Percentiles rank a stretch among this genome's conserved stretches.
Conservation (phyloP, 225 moss, liverwort and hornwort genomes). For the Polytrichum commune region DNA sequence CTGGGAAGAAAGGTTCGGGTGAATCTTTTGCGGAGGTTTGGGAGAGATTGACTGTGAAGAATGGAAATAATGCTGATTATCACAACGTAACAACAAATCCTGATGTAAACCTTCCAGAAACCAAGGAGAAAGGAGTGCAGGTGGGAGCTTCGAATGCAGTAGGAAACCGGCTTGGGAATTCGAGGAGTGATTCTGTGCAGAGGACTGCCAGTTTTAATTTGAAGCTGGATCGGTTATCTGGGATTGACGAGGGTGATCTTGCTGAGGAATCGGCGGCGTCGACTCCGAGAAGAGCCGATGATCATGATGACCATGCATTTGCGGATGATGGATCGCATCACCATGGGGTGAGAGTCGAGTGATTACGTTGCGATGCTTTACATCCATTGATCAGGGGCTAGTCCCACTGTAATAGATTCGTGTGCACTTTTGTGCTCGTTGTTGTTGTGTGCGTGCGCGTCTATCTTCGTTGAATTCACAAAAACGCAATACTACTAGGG, state of each 20-base stretch:
- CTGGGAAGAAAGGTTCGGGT: constrained; percentile 14
- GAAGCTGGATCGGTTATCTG: constrained; percentile 40
- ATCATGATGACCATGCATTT: constrained; percentile 13
- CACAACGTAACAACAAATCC: no score
- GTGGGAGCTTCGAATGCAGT: not conserved
- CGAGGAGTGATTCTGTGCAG: constrained; percentile 27
- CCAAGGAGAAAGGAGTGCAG: constrained; percentile 25
- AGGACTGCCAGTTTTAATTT: constrained; percentile 23
- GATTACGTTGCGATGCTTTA: no score
- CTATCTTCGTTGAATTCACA: no score
- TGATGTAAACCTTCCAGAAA: constrained; percentile 5
- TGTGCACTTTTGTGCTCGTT: no score
- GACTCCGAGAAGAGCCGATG: constrained; percentile 20
- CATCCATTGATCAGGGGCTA: no score
- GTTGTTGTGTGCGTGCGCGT: no score
- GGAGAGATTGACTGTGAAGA: constrained; percentile 29
- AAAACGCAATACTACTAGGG: no score
- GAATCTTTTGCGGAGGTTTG: constrained; percentile 54
- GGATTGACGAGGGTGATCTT: constrained; percentile 46
- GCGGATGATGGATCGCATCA: not conserved
- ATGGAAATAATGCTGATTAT: not conserved
- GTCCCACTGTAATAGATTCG: no score
- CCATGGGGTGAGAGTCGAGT: no score
- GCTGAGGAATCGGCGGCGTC: constrained; percentile 36
- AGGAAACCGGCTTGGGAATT: constrained; percentile 15